Base-by-base conservation (phyloP, 2,329 filamentous ascomycete genomes). In the Xenoacremonium recifei region DNA sequence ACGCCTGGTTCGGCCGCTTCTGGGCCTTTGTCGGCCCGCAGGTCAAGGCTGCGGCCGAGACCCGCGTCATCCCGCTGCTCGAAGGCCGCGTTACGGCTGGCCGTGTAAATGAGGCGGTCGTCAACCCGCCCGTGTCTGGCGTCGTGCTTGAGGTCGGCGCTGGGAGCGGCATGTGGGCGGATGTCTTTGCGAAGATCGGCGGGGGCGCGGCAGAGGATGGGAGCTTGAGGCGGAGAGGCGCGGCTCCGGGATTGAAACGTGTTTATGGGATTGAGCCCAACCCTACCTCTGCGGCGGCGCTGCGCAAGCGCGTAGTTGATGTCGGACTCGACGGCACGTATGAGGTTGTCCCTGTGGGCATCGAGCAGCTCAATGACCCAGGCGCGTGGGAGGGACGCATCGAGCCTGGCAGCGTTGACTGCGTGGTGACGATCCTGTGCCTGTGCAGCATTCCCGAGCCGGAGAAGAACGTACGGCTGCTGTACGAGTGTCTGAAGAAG, bases 251-350 rank as follows among this genome's bases (percentile, higher is more conserved):
- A n/a, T 50, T 78, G 40, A 69, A 62, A 21, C 71, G 68, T 21
- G 67, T 86, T 32, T 84, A 79, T 52, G 83, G 82, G 40, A 72
- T 86, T 4, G 83, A 87, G 63, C 83, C 83, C 3, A 85, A 84
- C 57, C 40, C 58, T 0, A 70, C 68, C 25, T 75, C 78, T 40
- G 77, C 82, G 49, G 58, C 58, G 1, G 60, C 61, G 5, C 64
- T 87, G 38, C 62, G 67, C 1, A 55, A 60, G 29, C 71, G 70
- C 17, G 69, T 83, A 4, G 56, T 62, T 10, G 69, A 71, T 2
- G 71, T 77, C 1, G 80, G 78, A 0, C 62, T 87, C 3, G 66
- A 71, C 6, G 76, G 68, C 38, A 62, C 76, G 6, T 87, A 86
- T 58, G 73, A 80, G 56, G 73, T 85, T 42, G 71, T 84, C 9